Conservation (phyloP, 2,329 filamentous ascomycete species). For the Exophiala aquamarina region DNA sequence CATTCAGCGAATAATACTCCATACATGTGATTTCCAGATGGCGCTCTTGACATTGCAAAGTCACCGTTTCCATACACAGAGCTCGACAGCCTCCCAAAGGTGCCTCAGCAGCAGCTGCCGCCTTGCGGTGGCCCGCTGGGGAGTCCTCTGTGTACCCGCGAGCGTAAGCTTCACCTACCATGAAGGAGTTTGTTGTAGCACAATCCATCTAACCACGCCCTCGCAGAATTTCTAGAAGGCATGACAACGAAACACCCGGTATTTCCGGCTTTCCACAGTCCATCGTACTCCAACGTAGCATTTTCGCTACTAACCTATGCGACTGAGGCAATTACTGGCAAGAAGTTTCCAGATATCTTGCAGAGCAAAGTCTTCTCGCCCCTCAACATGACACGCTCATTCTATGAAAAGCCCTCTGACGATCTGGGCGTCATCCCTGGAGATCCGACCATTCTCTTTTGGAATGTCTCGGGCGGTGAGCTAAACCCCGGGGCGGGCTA, state of each 20-base stretch:
- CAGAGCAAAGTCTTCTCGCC: conserved; percentile 42
- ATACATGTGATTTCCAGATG: no score
- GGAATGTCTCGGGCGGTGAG: conserved; percentile 15
- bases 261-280: conserved; percentile 44
- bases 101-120: conserved; percentile 1
- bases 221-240: conserved; percentile 33
- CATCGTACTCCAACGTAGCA: conserved; percentile 52
- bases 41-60: neutral
- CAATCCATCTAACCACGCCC: conserved; percentile 12
- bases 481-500: conserved; percentile 16
- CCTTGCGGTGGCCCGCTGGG: neutral
- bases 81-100: conserved; percentile 12
- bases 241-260: conserved; percentile 37
- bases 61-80: conserved; percentile 21
- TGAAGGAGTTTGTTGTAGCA: no score
- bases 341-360: conserved; percentile 40
- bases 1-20: no score
- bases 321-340: conserved; percentile 45
- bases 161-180: neutral
- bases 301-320: conserved; percentile 48
- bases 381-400: conserved; percentile 44
- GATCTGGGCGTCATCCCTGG: neutral
- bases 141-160: neutral
- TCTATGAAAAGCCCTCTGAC: conserved; percentile 34
- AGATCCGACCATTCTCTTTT: neutral